These are phyloP conservation scores for Penicillium lividum DNA, from an alignment of 495 filamentous ascomycete genomes.

Conservation along the genomic window DNA sequence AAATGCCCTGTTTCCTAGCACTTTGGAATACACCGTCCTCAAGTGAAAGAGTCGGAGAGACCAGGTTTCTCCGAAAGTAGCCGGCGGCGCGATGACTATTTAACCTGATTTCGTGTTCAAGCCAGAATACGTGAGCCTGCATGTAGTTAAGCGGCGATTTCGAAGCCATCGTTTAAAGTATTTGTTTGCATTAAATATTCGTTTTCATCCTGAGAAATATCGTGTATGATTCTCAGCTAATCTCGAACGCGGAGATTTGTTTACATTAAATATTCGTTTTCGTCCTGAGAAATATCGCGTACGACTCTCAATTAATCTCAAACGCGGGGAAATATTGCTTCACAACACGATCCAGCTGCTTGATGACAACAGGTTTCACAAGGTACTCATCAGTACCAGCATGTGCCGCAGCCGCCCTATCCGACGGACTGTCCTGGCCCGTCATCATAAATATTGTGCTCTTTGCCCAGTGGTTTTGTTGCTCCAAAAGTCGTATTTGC, in stretches of 20 bases:
- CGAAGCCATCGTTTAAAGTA: too few relatives aligned
- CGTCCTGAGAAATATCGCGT: neutral
- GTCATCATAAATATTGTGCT: conserved; percentile 16
- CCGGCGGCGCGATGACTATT: too few relatives aligned
- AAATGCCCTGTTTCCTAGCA: too few relatives aligned
- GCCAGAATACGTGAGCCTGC: too few relatives aligned
- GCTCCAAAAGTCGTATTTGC: conserved; percentile 79
- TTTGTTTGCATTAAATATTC: too few relatives aligned
- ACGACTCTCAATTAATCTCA: neutral
- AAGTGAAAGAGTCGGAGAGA: too few relatives aligned
- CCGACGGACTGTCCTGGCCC: conserved; percentile 18
- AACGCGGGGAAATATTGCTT: conserved; percentile 12
- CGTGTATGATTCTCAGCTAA: neutral
- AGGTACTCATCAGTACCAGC: conserved; percentile 17
- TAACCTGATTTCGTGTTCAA: too few relatives aligned
- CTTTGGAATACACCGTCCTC: too few relatives aligned
- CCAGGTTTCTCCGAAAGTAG: too few relatives aligned
- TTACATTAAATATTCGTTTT: too few relatives aligned
- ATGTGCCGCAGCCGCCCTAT: conserved; percentile 13
- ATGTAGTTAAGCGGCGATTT: too few relatives aligned
- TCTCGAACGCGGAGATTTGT: neutral
- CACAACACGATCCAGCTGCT: conserved; percentile 16
- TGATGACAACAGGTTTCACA: conserved; percentile 20
- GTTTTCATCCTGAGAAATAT: neutral
- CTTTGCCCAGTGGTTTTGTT: conserved; percentile 53